Conservation (phyloP, 441 rosid species). For the Erodium chrysanthum region DNA sequence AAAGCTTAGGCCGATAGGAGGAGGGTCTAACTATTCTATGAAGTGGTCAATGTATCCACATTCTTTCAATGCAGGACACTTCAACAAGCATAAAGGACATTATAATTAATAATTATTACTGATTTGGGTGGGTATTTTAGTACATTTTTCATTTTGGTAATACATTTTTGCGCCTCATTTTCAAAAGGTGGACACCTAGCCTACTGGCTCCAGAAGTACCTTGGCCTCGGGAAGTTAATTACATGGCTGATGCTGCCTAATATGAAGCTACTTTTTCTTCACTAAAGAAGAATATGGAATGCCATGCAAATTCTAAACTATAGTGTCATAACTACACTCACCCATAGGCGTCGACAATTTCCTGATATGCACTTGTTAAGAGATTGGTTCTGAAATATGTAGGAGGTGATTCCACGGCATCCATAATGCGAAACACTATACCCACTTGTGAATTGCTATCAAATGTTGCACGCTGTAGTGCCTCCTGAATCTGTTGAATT, state of each 20-base stretch:
- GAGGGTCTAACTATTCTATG: not conserved
- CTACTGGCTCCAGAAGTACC: not conserved
- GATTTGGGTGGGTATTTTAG: not conserved
- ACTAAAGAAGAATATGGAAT: not conserved
- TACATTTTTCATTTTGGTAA: not conserved
- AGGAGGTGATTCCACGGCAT: slow-evolving; percentile 58
- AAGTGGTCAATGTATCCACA: not conserved
- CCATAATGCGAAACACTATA: slow-evolving; percentile 49
- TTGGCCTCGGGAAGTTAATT: not conserved
- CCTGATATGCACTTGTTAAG: slow-evolving; percentile 67
- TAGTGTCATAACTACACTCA: slow-evolving; percentile 25
- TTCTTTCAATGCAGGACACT: not conserved
- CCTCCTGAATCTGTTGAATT: slow-evolving; percentile 48
- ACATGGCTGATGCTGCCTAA: not conserved
- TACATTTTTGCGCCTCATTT: not conserved
- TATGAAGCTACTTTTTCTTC: slow-evolving; percentile 5
- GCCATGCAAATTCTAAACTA: not conserved
- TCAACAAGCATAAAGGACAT: not conserved
- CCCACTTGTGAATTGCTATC: slow-evolving; percentile 72
- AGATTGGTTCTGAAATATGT: slow-evolving; percentile 61
- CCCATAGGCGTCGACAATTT: slow-evolving; percentile 82
- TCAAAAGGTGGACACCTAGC: not conserved
- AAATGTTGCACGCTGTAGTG: slow-evolving; percentile 51
- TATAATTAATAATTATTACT: not conserved
- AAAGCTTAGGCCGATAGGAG: not conserved